Percentiles rank a stretch among this genome's conserved stretches.
These are phyloP conservation scores for Trichoderma koningiopsis DNA, from an alignment of 2,329 filamentous ascomycete genomes.

Conservation along the genomic window DNA sequence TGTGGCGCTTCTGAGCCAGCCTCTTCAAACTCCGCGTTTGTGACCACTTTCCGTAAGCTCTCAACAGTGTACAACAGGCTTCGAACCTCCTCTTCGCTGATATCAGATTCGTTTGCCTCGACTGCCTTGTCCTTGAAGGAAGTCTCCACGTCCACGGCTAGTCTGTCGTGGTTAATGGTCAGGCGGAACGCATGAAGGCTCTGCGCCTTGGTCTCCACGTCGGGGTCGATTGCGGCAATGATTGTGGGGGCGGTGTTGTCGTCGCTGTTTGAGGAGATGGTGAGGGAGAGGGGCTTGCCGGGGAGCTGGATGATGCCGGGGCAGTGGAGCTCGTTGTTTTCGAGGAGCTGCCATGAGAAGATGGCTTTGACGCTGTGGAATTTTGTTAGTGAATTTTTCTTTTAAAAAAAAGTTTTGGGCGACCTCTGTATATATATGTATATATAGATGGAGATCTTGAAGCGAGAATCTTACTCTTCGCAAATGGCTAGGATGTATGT, in stretches of 20 bases:
- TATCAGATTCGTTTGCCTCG: slow-evolving; percentile 38
- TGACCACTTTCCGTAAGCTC: slow-evolving; percentile 49
- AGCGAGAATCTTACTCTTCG: slow-evolving; percentile 54
- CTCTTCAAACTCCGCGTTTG: slow-evolving; percentile 31
- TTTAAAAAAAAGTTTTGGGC: not conserved
- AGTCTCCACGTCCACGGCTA: slow-evolving; percentile 36
- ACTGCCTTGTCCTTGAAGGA: slow-evolving; percentile 33
- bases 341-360: slow-evolving; percentile 61
- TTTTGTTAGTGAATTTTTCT: not conserved
- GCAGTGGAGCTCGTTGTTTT: slow-evolving; percentile 52
- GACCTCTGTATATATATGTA: not conserved
- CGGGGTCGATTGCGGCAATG: slow-evolving; percentile 46
- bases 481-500: slow-evolving; percentile 53
- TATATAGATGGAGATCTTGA: not conserved
- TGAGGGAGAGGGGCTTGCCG: slow-evolving; percentile 66
- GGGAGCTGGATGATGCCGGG: slow-evolving; percentile 53
- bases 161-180: slow-evolving; percentile 37
- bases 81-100: slow-evolving; percentile 43
- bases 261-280: slow-evolving; percentile 31
- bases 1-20: slow-evolving; percentile 25
- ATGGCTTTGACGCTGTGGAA: slow-evolving; percentile 58
- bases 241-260: slow-evolving; percentile 35
- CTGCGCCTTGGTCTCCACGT: slow-evolving; percentile 33
- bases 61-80: slow-evolving; percentile 51
- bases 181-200: slow-evolving; percentile 39